Percentiles rank a stretch among this genome's conserved stretches.
phyloP scores from a whole-genome alignment of 306 rosid species.

The Acacia crassicarpa region DNA sequence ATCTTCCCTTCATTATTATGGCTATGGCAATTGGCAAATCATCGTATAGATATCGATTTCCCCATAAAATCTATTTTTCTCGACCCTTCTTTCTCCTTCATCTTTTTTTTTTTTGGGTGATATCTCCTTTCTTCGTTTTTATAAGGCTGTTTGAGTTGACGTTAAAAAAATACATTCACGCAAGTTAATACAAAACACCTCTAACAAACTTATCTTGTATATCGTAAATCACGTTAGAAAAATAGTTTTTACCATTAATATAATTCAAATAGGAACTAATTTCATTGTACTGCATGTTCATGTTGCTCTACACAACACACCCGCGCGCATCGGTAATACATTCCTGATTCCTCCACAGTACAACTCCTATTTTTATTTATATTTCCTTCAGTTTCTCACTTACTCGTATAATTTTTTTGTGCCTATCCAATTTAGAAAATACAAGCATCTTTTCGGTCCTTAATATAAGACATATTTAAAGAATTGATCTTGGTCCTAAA shows the following conservation, averaged over 20 bases:
- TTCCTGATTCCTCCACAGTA: neutral
- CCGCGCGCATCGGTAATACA: no score
- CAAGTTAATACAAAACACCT: no score
- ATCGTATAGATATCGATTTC: constrained; percentile 11
- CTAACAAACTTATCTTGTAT: no score
- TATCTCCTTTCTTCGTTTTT: neutral
- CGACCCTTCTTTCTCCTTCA: neutral
- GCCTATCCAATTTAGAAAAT: neutral
- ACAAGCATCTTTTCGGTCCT: neutral
- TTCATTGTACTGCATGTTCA: neutral
- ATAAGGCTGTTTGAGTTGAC: no score
- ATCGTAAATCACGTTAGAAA: no score
- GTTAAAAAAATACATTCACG: no score
- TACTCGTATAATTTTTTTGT: neutral
- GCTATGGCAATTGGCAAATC: neutral
- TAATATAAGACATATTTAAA: no score
- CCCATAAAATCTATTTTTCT: neutral
- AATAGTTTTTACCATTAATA: no score
- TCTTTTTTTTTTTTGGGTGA: neutral
- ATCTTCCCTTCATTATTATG: constrained; percentile 33
- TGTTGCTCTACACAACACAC: neutral
- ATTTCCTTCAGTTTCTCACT: neutral
- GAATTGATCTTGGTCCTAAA: no score
- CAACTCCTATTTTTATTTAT: neutral
- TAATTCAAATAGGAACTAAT: neutral